Percentiles rank a stretch among this genome's conserved stretches.
These are phyloP conservation scores for Lipomyces mesembrius DNA, from an alignment of 805 yeast genomes.

Conservation along the genomic window DNA sequence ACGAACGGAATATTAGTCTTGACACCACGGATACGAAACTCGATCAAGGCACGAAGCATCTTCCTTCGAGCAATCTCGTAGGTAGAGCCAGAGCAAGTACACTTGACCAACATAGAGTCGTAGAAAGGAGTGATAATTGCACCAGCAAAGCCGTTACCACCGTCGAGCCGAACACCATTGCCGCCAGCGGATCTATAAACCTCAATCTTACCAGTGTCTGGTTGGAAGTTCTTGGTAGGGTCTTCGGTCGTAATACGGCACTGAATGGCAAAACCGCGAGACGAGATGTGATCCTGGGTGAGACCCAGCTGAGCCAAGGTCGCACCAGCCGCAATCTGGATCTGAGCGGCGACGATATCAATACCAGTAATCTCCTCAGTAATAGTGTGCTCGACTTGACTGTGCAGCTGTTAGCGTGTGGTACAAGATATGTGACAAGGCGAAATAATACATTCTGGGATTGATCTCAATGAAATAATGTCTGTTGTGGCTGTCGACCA, in stretches of 20 bases:
- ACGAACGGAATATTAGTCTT: constrained; percentile 97
- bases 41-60: constrained; percentile 95
- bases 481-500: constrained; percentile 90
- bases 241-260: constrained; percentile 99
- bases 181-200: constrained; percentile 99
- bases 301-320: constrained; percentile 87
- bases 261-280: constrained; percentile 97
- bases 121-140: constrained; percentile 95
- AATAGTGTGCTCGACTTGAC: constrained; percentile 97
- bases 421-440: neutral
- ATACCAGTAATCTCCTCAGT: constrained; percentile 99
- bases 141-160: constrained; percentile 98
- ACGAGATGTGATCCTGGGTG: constrained; percentile 90
- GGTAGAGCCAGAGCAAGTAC: constrained; percentile 96
- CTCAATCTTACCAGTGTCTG: constrained; percentile 97
- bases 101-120: constrained; percentile 97
- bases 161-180: constrained; percentile 97
- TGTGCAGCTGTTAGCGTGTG: constrained; percentile 4
- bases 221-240: constrained; percentile 94
- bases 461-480: constrained; percentile 98
- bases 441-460: constrained; percentile 67
- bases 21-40: constrained; percentile 98
- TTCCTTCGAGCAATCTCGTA: constrained; percentile 96
- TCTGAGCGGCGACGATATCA: constrained; percentile 97
- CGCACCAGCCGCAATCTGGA: constrained; percentile 99